Evolutionary conservation across 441 rosid species (phyloP).

Genomic region (Capsella rubella): DNA sequence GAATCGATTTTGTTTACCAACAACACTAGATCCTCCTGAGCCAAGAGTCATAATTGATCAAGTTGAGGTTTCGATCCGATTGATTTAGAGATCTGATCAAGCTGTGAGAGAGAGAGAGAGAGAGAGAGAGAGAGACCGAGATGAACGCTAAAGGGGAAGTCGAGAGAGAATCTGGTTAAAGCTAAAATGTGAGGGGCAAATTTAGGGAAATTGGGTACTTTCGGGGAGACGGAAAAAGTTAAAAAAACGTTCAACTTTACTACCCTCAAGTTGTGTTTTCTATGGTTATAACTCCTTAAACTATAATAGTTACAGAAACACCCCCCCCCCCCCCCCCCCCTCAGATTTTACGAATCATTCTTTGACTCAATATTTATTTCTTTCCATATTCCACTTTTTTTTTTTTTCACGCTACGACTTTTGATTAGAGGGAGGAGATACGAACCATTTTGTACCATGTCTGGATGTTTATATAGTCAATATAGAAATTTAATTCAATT

Average conservation of each 20-base stretch:
- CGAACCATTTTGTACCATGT: no score
- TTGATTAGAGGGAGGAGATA: no score
- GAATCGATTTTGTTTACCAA: constrained; percentile 58
- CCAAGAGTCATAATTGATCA: constrained; percentile 84
- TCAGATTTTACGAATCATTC: neutral
- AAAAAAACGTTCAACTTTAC: neutral
- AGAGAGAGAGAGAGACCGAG: neutral
- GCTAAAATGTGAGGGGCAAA: constrained; percentile 42
- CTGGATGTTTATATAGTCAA: no score
- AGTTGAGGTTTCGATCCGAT: constrained; percentile 28
- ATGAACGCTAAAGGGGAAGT: neutral
- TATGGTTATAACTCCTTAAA: neutral
- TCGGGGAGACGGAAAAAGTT: neutral
- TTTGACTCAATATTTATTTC: neutral
- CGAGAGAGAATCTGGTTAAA: constrained; percentile 32
- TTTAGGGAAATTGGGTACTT: constrained; percentile 16
- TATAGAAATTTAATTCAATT: no score
- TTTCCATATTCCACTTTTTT: no score
- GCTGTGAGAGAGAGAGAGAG: neutral
- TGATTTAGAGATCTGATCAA: constrained; percentile 51
- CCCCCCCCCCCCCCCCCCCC: constrained; percentile 22
- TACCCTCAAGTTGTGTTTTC: neutral
- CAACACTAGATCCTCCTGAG: constrained; percentile 98
- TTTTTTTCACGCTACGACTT: no score
- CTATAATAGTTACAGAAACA: neutral